Conservation (phyloP, 2,329 filamentous ascomycete genomes). For the Trichoderma pleuroti region DNA sequence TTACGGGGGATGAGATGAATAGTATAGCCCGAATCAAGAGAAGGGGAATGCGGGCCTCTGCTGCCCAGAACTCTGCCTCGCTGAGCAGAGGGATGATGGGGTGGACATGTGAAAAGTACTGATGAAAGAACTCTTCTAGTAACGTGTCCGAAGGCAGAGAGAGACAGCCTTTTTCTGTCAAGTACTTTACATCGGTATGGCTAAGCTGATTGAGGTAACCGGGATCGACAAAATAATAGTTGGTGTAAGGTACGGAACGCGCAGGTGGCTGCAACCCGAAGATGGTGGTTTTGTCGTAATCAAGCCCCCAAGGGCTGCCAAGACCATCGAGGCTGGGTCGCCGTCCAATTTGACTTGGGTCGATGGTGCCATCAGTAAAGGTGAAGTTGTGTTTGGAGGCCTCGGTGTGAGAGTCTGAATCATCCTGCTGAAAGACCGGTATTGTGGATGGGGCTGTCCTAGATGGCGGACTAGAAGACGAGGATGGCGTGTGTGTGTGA, state of each 20-base stretch:
- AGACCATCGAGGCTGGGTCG: neutral
- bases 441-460: neutral
- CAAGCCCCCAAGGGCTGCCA: neutral
- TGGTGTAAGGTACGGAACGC: neutral
- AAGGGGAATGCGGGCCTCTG: slow-evolving; percentile 8
- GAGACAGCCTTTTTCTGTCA: slow-evolving; percentile 10
- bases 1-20: slow-evolving; percentile 11
- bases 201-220: slow-evolving; percentile 1
- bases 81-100: slow-evolving; percentile 7
- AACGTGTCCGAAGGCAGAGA: neutral
- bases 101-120: slow-evolving; percentile 12
- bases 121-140: slow-evolving; percentile 8
- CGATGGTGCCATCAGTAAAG: neutral
- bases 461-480: neutral
- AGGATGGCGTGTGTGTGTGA: neutral
- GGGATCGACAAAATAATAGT: slow-evolving; percentile 15
- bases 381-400: neutral
- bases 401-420: neutral
- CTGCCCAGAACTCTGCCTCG: slow-evolving; percentile 12
- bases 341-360: neutral
- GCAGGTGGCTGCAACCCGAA: neutral
- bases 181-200: slow-evolving; percentile 4
- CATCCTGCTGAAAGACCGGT: neutral
- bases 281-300: neutral
- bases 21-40: slow-evolving; percentile 5